A percentile compares a stretch with the other conserved stretches of the same genome.
phyloP scores from a whole-genome alignment of 768 basidiomycete species.

The Mycena capillaripes region DNA sequence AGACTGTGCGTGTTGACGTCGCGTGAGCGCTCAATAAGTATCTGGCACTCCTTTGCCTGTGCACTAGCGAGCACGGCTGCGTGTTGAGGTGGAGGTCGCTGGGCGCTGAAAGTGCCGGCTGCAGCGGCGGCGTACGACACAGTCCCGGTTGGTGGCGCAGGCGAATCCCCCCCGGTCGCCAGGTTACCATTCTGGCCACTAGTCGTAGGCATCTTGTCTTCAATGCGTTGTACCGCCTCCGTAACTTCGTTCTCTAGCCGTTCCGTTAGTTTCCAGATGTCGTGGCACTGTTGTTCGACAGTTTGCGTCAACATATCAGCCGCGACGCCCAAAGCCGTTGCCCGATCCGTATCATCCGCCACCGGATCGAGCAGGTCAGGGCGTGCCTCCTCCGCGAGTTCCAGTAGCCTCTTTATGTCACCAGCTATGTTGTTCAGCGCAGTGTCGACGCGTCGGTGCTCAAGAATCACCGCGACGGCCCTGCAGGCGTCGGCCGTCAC shows the following conservation, averaged over 20 bases:
- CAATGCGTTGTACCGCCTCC: neutral
- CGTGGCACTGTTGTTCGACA: neutral
- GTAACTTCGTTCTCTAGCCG: neutral
- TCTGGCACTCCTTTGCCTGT: neutral
- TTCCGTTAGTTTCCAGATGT: neutral
- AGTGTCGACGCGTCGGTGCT: neutral
- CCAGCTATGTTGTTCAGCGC: neutral
- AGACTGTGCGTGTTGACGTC: neutral
- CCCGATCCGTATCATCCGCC: neutral
- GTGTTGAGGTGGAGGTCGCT: neutral
- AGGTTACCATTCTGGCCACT: too few relatives aligned
- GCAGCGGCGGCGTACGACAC: too few relatives aligned
- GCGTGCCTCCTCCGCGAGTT: neutral
- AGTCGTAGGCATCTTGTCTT: too few relatives aligned
- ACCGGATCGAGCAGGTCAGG: neutral
- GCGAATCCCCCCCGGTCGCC: too few relatives aligned
- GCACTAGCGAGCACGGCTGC: neutral
- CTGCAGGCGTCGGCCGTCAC: conserved; percentile 1
- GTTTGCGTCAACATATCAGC: neutral
- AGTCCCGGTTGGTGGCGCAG: too few relatives aligned
- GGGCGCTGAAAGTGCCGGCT: too few relatives aligned
- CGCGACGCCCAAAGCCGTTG: too few relatives aligned
- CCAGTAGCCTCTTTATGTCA: neutral
- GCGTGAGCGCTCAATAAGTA: neutral
- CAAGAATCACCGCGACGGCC: neutral